Conservation (phyloP, 257 asterid species). For the Eustoma russellianum region DNA sequence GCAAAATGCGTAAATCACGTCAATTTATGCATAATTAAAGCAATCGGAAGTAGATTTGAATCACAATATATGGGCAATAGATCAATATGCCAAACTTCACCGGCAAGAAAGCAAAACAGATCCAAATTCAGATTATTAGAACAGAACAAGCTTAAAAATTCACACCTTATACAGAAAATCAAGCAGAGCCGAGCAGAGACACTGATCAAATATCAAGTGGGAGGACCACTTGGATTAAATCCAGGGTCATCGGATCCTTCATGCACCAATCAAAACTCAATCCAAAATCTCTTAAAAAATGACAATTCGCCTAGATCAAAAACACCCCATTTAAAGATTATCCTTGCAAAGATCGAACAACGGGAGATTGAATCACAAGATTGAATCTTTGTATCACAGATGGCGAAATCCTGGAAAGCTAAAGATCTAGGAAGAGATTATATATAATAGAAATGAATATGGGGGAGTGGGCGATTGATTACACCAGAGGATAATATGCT, state of each 20-base stretch:
- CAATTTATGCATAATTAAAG: conserved; percentile 7
- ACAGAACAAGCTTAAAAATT: conserved; percentile 8
- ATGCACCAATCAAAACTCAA: conserved; percentile 48
- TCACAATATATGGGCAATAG: conserved; percentile 14
- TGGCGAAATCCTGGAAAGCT: conserved; percentile 27
- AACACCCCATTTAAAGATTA: conserved; percentile 13
- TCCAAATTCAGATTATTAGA: conserved; percentile 24
- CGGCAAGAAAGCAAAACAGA: conserved; percentile 29
- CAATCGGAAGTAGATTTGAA: conserved; percentile 6
- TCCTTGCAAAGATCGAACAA: conserved; percentile 4
- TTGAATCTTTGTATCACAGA: conserved; percentile 16
- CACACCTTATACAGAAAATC: conserved; percentile 64
- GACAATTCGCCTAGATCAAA: conserved; percentile 52
- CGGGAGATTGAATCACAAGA: conserved; percentile 8
- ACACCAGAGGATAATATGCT: conserved; percentile 48
- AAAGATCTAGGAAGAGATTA: conserved; percentile 45
- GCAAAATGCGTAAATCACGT: conserved; percentile 9
- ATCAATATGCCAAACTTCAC: conserved; percentile 9
- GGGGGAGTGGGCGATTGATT: conserved; percentile 20
- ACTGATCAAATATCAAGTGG: conserved; percentile 46
- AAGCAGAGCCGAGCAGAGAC: conserved; percentile 48
- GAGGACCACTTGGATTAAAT: conserved; percentile 37
- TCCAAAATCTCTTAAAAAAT: conserved; percentile 21
- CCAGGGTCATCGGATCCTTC: conserved; percentile 57
- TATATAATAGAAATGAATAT: conserved; percentile 29